Percentiles rank a stretch among this genome's conserved stretches.
These are phyloP conservation scores for Exophiala sp. DNA, from an alignment of 2,329 filamentous ascomycete species.

Conservation along the genomic window DNA sequence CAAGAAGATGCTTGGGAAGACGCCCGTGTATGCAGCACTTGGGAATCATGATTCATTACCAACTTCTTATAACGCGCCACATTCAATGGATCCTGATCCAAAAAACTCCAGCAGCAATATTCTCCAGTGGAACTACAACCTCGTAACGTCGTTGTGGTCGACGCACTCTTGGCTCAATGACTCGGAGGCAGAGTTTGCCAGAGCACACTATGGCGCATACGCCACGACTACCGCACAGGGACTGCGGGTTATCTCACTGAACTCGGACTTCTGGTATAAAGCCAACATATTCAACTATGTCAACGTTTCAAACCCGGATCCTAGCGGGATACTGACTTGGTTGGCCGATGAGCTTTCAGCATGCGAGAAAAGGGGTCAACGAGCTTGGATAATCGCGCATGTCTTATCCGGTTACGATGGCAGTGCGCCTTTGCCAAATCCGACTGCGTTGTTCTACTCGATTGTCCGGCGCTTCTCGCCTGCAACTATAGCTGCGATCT, in stretches of 20 bases:
- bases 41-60: conserved; percentile 32
- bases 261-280: conserved; percentile 32
- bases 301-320: conserved; percentile 30
- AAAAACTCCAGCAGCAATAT: conserved; percentile 20
- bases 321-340: conserved; percentile 26
- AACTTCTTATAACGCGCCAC: conserved; percentile 26
- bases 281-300: conserved; percentile 30
- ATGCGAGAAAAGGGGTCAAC: conserved; percentile 27
- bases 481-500: conserved; percentile 25
- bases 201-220: conserved; percentile 29
- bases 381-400: conserved; percentile 31
- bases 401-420: conserved; percentile 30
- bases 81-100: conserved; percentile 21
- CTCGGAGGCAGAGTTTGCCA: conserved; percentile 24
- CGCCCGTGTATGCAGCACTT: conserved; percentile 30
- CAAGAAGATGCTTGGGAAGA: conserved; percentile 29
- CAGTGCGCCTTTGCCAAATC: conserved; percentile 24
- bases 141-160: conserved; percentile 27
- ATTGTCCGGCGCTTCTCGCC: conserved; percentile 29
- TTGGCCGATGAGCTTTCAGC: conserved; percentile 28
- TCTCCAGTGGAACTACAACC: conserved; percentile 30
- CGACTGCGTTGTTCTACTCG: conserved; percentile 29
- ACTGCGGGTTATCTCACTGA: conserved; percentile 30
- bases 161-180: conserved; percentile 30
- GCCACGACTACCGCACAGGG: conserved; percentile 29